phyloP scores from a whole-genome alignment of 768 basidiomycete genomes.

The Lyophyllum shimeji region DNA sequence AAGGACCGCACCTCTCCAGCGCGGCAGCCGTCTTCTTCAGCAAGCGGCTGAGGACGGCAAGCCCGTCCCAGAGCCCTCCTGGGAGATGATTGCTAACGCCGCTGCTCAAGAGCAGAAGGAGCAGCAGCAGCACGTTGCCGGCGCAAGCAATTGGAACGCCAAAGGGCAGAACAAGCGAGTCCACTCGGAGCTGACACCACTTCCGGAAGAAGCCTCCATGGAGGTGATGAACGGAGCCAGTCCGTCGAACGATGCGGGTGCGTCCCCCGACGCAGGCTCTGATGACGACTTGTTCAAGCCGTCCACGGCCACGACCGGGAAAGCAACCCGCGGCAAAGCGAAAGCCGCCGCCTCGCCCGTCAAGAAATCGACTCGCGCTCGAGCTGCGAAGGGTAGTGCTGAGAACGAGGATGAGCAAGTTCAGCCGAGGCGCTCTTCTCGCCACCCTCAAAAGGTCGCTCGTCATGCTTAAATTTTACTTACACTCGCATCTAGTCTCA shows the following conservation, averaged over 20 bases:
- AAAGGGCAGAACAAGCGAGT: conserved; percentile 41
- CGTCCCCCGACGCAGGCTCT: conserved; percentile 1
- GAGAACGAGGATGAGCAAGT: conserved; percentile 19
- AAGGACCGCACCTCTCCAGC: conserved; percentile 40
- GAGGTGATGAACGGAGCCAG: conserved; percentile 11
- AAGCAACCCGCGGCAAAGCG: conserved; percentile 15
- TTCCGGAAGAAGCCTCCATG: conserved; percentile 35
- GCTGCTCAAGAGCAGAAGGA: conserved; percentile 24
- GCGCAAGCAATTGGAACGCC: conserved; percentile 10
- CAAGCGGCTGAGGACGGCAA: conserved; percentile 43
- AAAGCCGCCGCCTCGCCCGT: conserved; percentile 10
- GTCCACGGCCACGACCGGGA: not conserved
- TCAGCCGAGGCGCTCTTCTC: conserved; percentile 32
- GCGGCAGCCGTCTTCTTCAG: conserved; percentile 47
- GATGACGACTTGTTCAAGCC: conserved; percentile 8
- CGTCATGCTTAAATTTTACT: conserved; percentile 13
- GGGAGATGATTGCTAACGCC: conserved; percentile 53
- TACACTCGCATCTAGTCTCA: not conserved
- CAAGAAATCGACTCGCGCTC: conserved; percentile 8
- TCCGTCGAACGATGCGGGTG: conserved; percentile 3
- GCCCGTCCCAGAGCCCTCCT: conserved; percentile 48
- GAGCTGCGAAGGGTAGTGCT: conserved; percentile 10
- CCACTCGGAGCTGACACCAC: conserved; percentile 40
- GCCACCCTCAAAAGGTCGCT: conserved; percentile 32
- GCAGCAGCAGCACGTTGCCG: conserved; percentile 19